Conservation (phyloP, 352 stramenopile genomes). For the Phytophthora capsici region DNA sequence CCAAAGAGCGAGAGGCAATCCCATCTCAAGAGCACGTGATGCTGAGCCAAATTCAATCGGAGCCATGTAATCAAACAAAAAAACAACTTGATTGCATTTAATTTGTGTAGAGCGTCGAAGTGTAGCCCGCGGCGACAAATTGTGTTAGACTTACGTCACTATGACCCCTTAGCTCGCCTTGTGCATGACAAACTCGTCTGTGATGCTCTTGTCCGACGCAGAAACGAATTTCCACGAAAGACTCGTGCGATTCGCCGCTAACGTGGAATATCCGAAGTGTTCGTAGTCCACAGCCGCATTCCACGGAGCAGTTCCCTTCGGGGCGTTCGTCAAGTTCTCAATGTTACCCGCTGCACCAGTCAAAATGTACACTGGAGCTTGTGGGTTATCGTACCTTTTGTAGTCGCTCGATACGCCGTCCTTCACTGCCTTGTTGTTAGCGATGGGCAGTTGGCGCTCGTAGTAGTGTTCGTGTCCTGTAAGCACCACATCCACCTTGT, state of each 20-base stretch:
- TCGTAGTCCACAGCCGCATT: conserved; percentile 33
- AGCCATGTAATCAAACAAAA: background rate
- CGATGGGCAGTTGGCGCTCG: conserved; percentile 48
- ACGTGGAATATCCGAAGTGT: conserved; percentile 40
- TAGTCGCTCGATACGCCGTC: conserved; percentile 46
- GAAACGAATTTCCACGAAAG: conserved; percentile 41
- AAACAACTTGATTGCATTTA: background rate
- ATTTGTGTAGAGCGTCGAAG: background rate
- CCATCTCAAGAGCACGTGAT: conserved; percentile 2
- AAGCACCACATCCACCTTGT: conserved; percentile 55
- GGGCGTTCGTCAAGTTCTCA: conserved; percentile 29
- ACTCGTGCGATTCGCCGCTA: conserved; percentile 35
- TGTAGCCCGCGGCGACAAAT: background rate
- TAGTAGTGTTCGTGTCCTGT: conserved; percentile 56
- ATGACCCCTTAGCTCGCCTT: conserved; percentile 21
- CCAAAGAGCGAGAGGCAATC: background rate
- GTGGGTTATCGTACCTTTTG: conserved; percentile 46
- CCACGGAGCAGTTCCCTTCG: conserved; percentile 22
- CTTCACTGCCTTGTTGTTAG: conserved; percentile 32
- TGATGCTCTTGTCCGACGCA: conserved; percentile 18
- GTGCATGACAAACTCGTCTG: conserved; percentile 40
- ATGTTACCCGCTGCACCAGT: conserved; percentile 39
- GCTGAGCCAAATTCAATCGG: background rate
- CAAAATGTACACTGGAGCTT: conserved; percentile 56
- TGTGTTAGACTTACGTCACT: background rate